Evolutionary conservation across 129 eudicot species (phyloP).

Genomic region (Artemisia tridentata): DNA sequence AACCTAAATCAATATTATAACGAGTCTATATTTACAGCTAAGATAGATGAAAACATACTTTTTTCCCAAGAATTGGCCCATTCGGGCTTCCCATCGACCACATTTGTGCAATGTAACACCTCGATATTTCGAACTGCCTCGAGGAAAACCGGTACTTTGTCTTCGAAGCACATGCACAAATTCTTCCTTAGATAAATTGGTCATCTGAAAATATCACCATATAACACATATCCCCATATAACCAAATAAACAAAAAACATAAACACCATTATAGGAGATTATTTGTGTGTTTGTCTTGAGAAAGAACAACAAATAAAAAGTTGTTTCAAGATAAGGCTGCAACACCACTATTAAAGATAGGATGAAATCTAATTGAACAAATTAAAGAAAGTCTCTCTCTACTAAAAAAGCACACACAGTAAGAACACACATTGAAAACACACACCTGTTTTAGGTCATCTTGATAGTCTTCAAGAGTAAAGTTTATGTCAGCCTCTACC

Average conservation of each 20-base stretch:
- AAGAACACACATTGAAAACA: slow-evolving; percentile 19
- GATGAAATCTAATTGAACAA: slow-evolving; percentile 33
- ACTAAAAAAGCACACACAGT: background rate
- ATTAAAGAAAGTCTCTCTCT: background rate
- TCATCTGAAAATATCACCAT: slow-evolving; percentile 52
- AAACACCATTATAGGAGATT: background rate
- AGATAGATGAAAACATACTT: slow-evolving; percentile 45
- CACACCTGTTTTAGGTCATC: slow-evolving; percentile 82
- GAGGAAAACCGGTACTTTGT: slow-evolving; percentile 93
- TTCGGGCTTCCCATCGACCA: slow-evolving; percentile 96
- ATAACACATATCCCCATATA: slow-evolving; percentile 3
- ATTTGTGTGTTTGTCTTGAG: slow-evolving; percentile 27
- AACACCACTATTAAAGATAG: slow-evolving; percentile 49
- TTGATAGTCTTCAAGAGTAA: slow-evolving; percentile 55
- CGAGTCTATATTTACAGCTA: background rate
- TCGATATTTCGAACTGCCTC: slow-evolving; percentile 87
- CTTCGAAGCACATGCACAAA: slow-evolving; percentile 94
- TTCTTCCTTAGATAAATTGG: slow-evolving; percentile 81
- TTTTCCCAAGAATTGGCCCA: slow-evolving; percentile 98
- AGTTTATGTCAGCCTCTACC: slow-evolving; percentile 79
- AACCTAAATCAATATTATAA: too few species aligned
- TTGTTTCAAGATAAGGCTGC: slow-evolving; percentile 49
- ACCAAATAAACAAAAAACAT: slow-evolving; percentile 8
- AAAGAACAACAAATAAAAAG: slow-evolving; percentile 18
- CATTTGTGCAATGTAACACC: slow-evolving; percentile 94